Percentiles rank a stretch among this genome's conserved stretches.
Evolutionary conservation across 768 basidiomycete genomes (phyloP).

Genomic region (Calvatia gigantea): DNA sequence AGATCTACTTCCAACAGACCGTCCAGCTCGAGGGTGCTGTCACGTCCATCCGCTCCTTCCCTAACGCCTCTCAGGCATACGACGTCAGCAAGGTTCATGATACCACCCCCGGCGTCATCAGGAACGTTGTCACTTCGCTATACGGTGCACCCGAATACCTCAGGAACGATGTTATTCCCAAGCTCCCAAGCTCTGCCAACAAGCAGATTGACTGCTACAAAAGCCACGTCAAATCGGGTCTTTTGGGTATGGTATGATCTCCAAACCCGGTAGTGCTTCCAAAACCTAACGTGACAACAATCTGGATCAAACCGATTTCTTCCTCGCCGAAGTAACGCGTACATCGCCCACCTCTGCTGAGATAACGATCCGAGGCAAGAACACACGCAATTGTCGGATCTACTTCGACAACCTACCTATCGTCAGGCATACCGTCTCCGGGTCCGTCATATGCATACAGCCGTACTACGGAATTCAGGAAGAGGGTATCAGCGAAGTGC

Average conservation of each 20-base stretch:
- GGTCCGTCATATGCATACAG: slow-evolving; percentile 34
- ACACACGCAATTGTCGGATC: slow-evolving; percentile 63
- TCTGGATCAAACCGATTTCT: slow-evolving; percentile 1
- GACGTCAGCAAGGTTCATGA: background rate
- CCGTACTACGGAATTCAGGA: slow-evolving; percentile 34
- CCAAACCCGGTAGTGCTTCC: slow-evolving; percentile 31
- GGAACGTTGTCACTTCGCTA: slow-evolving; percentile 38
- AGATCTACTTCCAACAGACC: slow-evolving; percentile 67
- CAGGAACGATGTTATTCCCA: slow-evolving; percentile 35
- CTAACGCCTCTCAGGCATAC: slow-evolving; percentile 20
- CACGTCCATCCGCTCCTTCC: slow-evolving; percentile 13
- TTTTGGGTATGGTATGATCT: slow-evolving; percentile 30
- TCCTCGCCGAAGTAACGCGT: slow-evolving; percentile 39
- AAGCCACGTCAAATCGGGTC: slow-evolving; percentile 25
- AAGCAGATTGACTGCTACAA: slow-evolving; percentile 30
- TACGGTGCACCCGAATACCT: slow-evolving; percentile 43
- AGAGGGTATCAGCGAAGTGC: slow-evolving; percentile 30
- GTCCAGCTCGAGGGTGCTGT: slow-evolving; percentile 38
- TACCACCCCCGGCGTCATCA: background rate
- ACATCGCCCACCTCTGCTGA: slow-evolving; percentile 41
- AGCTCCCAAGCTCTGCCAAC: slow-evolving; percentile 48
- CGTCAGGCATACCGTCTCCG: slow-evolving; percentile 35
- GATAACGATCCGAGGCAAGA: slow-evolving; percentile 48
- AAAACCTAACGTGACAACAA: background rate
- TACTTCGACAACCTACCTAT: slow-evolving; percentile 46